A percentile compares a stretch with the other conserved stretches of the same genome.
These are phyloP conservation scores for Podaxis carcinomalis DNA, from an alignment of 768 basidiomycete genomes.

Conservation along the genomic window DNA sequence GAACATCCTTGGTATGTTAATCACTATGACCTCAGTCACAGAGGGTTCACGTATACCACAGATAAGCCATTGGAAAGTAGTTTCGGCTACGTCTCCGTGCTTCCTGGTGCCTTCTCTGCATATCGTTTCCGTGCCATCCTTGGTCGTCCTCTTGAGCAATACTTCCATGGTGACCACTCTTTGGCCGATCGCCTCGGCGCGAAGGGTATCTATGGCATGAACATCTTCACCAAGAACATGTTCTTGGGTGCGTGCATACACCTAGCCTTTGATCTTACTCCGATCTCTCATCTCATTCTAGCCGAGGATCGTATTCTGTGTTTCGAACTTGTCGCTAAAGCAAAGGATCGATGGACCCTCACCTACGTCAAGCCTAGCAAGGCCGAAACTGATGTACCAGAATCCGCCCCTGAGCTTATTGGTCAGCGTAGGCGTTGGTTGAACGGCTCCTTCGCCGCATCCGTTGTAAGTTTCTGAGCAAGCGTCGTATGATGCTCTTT, in stretches of 20 bases:
- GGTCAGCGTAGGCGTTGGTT: slow-evolving; percentile 95
- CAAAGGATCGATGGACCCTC: slow-evolving; percentile 81
- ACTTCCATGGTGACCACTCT: slow-evolving; percentile 86
- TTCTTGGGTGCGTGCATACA: slow-evolving; percentile 35
- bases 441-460: slow-evolving; percentile 94
- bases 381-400: slow-evolving; percentile 95
- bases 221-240: slow-evolving; percentile 93
- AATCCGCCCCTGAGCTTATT: slow-evolving; percentile 87
- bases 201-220: slow-evolving; percentile 96
- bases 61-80: slow-evolving; percentile 94
- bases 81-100: slow-evolving; percentile 93
- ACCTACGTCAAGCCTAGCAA: slow-evolving; percentile 92
- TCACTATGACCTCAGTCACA: slow-evolving; percentile 67
- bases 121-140: slow-evolving; percentile 93
- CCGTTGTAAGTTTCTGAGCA: slow-evolving; percentile 53
- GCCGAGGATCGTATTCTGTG: slow-evolving; percentile 97
- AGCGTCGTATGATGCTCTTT: slow-evolving; percentile 1
- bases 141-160: slow-evolving; percentile 82
- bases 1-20: slow-evolving; percentile 92
- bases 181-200: slow-evolving; percentile 87
- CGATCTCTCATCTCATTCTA: slow-evolving; percentile 14
- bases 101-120: slow-evolving; percentile 96
- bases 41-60: slow-evolving; percentile 21
- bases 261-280: not conserved
- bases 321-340: slow-evolving; percentile 95